These are phyloP conservation scores for Paraconiothyrium sp. DNA, from an alignment of 2,329 filamentous ascomycete species.

Conservation along the genomic window DNA sequence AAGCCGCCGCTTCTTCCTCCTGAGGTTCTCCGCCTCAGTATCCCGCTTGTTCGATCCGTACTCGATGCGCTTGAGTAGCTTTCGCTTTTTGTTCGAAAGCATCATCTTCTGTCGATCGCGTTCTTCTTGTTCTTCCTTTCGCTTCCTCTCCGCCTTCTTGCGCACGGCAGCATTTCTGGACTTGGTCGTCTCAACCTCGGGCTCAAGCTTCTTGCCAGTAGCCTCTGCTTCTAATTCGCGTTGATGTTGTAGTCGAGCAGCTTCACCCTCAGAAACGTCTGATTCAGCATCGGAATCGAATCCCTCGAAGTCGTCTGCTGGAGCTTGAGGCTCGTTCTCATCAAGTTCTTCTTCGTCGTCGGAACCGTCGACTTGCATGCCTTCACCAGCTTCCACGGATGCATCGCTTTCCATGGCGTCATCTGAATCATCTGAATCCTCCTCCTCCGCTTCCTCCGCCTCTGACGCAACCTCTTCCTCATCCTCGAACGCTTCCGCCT, in stretches of 20 bases:
- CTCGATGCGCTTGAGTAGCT: slow-evolving; percentile 96
- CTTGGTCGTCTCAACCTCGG: slow-evolving; percentile 54
- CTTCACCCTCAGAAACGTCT: slow-evolving; percentile 64
- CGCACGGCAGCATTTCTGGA: slow-evolving; percentile 74
- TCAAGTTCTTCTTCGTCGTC: slow-evolving; percentile 59
- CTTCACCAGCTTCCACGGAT: slow-evolving; percentile 59
- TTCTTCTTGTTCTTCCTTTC: slow-evolving; percentile 79
- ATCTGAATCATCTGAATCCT: slow-evolving; percentile 37
- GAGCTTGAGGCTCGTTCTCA: slow-evolving; percentile 35
- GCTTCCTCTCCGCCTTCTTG: slow-evolving; percentile 70
- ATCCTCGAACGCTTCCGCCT: slow-evolving; percentile 77
- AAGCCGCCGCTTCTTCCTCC: slow-evolving; percentile 88
- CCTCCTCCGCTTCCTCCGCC: slow-evolving; percentile 55
- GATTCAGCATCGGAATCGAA: slow-evolving; percentile 61
- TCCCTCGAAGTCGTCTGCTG: slow-evolving; percentile 54
- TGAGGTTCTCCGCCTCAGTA: slow-evolving; percentile 84
- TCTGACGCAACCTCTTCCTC: slow-evolving; percentile 53
- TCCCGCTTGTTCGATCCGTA: slow-evolving; percentile 95
- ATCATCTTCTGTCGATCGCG: slow-evolving; percentile 95
- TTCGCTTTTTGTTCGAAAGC: slow-evolving; percentile 97
- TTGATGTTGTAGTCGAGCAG: slow-evolving; percentile 76
- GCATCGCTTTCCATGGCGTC: slow-evolving; percentile 51
- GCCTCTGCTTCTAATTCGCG: slow-evolving; percentile 93
- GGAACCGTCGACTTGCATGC: slow-evolving; percentile 58
- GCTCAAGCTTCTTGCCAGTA: slow-evolving; percentile 67